Conservation (phyloP, 129 eudicot genomes). For the Pseudognaphalium luteoalbum region DNA sequence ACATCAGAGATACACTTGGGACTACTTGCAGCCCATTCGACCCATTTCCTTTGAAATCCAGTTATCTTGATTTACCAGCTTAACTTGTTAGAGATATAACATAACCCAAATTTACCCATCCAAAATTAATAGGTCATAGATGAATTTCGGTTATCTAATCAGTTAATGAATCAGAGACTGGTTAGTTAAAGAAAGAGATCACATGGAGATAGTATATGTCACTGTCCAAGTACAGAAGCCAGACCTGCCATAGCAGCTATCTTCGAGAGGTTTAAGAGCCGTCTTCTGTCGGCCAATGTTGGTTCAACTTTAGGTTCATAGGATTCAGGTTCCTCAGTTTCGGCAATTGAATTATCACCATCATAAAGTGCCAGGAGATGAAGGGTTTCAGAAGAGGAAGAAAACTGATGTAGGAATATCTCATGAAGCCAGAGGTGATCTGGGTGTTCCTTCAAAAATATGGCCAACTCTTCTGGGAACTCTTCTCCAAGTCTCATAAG, state of each 20-base stretch:
- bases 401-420: conserved; percentile 69
- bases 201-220: neutral
- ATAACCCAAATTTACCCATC: neutral
- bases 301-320: conserved; percentile 29
- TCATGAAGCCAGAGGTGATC: conserved; percentile 97
- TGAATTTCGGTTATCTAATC: too few species aligned
- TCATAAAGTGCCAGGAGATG: conserved; percentile 72
- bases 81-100: neutral
- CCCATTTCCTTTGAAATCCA: neutral
- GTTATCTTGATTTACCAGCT: neutral
- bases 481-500: conserved; percentile 92
- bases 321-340: conserved; percentile 37
- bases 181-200: too few species aligned
- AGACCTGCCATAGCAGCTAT: conserved; percentile 89
- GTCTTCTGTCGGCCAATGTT: conserved; percentile 69
- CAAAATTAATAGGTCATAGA: neutral
- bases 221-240: conserved; percentile 17
- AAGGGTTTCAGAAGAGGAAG: conserved; percentile 78
- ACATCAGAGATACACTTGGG: neutral
- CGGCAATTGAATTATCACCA: conserved; percentile 36
- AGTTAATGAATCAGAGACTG: too few species aligned
- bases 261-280: conserved; percentile 81
- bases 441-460: conserved; percentile 69
- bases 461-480: conserved; percentile 73
- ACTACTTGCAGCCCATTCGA: neutral